Conservation (phyloP, 768 basidiomycete species). For the Pholiota microspora region DNA sequence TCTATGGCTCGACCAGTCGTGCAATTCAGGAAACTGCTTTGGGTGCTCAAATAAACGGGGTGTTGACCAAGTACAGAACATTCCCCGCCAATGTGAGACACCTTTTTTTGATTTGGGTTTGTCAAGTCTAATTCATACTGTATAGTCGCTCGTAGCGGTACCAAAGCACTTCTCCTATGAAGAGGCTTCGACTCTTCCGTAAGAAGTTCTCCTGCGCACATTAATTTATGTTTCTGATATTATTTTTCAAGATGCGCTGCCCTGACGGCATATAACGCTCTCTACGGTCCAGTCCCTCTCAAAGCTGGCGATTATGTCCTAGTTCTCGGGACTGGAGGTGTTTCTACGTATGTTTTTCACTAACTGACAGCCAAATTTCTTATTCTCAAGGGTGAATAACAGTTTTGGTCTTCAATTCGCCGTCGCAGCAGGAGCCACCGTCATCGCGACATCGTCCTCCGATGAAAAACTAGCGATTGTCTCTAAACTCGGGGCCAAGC, state of each 20-base stretch:
- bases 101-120: too few relatives aligned
- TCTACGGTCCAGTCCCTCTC: slow-evolving; percentile 46
- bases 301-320: slow-evolving; percentile 62
- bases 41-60: slow-evolving; percentile 50
- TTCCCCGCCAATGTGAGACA: slow-evolving; percentile 33
- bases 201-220: slow-evolving; percentile 18
- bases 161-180: slow-evolving; percentile 59
- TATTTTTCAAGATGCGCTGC: slow-evolving; percentile 42
- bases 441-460: slow-evolving; percentile 67
- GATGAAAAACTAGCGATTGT: slow-evolving; percentile 59
- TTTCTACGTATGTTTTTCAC: slow-evolving; percentile 41
- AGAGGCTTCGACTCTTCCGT: slow-evolving; percentile 66
- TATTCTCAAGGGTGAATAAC: neutral
- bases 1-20: slow-evolving; percentile 39
- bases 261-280: slow-evolving; percentile 62
- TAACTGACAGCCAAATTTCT: neutral
- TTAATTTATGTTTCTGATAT: neutral
- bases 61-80: slow-evolving; percentile 50
- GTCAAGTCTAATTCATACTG: too few relatives aligned
- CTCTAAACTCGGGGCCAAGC: slow-evolving; percentile 48
- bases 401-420: slow-evolving; percentile 63
- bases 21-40: slow-evolving; percentile 34
- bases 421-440: slow-evolving; percentile 57
- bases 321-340: slow-evolving; percentile 58
- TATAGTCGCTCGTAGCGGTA: slow-evolving; percentile 51